Conservation (phyloP, 371 early-diverging fungal genomes). For the Mortierella sp. region DNA sequence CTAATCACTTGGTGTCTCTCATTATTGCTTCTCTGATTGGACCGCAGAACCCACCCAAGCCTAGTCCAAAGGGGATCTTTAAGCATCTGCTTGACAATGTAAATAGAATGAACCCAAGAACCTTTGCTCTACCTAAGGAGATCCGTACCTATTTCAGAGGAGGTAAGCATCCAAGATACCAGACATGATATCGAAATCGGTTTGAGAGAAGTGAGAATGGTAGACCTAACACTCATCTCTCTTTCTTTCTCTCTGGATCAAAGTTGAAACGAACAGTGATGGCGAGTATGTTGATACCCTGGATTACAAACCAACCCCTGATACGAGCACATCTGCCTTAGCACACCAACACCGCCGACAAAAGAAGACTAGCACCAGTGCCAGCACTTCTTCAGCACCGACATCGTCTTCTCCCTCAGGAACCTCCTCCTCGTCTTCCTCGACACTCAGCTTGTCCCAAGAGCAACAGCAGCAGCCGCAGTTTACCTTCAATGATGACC, state of each 20-base stretch:
- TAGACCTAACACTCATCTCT: no score
- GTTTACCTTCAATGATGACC: conserved; percentile 19
- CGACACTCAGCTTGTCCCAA: conserved; percentile 43
- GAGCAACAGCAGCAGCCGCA: conserved; percentile 7
- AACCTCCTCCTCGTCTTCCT: conserved; percentile 17
- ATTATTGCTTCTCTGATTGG: not conserved
- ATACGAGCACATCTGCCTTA: conserved; percentile 27
- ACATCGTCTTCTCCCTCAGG: conserved; percentile 10
- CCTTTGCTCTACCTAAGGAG: conserved; percentile 59
- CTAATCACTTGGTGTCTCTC: no score
- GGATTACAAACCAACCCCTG: conserved; percentile 53
- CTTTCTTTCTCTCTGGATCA: no score
- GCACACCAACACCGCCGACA: conserved; percentile 14
- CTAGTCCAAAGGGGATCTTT: conserved; percentile 50
- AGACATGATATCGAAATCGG: no score
- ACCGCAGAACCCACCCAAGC: conserved; percentile 28
- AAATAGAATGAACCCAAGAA: conserved; percentile 56
- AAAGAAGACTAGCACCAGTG: conserved; percentile 16
- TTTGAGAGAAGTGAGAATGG: no score
- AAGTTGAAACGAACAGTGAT: conserved; percentile 65
- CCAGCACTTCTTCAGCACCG: conserved; percentile 11
- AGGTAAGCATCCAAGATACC: conserved; percentile 54
- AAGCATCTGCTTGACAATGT: conserved; percentile 56
- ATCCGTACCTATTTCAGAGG: conserved; percentile 62
- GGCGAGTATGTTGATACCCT: conserved; percentile 66